Base-by-base conservation (phyloP, 345 rosid genomes). In the Pistacia atlantica region DNA sequence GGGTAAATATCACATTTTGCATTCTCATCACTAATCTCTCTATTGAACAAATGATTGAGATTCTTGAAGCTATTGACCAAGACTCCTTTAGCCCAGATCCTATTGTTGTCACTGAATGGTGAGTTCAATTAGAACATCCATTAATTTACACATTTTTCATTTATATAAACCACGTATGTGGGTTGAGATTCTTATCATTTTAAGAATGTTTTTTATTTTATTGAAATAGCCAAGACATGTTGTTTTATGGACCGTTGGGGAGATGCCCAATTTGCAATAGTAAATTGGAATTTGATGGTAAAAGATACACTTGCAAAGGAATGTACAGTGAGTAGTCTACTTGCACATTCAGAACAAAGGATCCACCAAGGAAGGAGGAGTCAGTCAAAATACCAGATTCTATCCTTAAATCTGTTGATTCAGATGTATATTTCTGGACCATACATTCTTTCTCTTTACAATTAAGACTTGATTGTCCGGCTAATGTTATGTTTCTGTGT, bases 311-410 rank as follows among this genome's bases (percentile, higher is more conserved):
- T 2, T 94, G 97, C 80, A 88, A 86, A 63, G 94, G 94, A 58
- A 84, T 84, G 58, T 86, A 87, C 42, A 92, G 96, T 69, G 96
- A 92, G 68, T 94, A 97, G 97, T 88, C 93, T 20, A 87, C 90
- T 79, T 91, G 98, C 84, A 90, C 87, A 66, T 90, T 79, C 72
- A 87, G 74, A 77, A 80, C 91, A 55, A 87, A 83, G 69, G 64
- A 62, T 56, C 93, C 97, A 2, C 90, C 95, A 8, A 88, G 95
- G 60, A 89, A 72, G 67, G 86, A 87, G 28, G 89, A 88, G 61
- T 72, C 87, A 6, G 38, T 81, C 64, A 85, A 85, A 69, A 52
- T 92, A 18, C 87, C 96, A 0, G 90, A 88, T 75, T 86, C 90
- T 35, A 83, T 85, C 46, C 82, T 82, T 54, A 86, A 86, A 18